Conservation (phyloP, 2,329 filamentous ascomycete species). For the Neofusicoccum parvum region DNA sequence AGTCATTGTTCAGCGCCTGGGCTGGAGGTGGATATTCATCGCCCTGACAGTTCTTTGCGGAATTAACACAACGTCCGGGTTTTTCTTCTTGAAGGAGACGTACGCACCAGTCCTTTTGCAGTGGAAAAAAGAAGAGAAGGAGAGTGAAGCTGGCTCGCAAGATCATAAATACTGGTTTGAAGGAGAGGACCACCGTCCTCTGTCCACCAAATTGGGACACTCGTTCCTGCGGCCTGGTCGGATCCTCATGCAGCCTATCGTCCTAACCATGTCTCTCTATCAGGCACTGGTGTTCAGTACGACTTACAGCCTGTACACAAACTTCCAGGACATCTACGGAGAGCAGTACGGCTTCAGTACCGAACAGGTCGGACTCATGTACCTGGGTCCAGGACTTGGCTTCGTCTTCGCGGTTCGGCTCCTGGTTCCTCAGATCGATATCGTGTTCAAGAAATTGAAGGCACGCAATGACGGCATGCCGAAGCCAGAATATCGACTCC, state of each 20-base stretch:
- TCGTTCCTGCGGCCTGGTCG: conserved; percentile 45
- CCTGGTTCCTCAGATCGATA: conserved; percentile 51
- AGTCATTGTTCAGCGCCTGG: conserved; percentile 47
- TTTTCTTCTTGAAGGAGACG: conserved; percentile 48
- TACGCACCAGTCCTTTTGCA: conserved; percentile 47
- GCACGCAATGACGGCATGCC: conserved; percentile 43
- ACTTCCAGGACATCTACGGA: conserved; percentile 50
- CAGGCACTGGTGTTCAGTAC: conserved; percentile 52
- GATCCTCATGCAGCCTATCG: conserved; percentile 50
- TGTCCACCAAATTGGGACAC: conserved; percentile 39
- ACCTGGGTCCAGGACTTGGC: conserved; percentile 48
- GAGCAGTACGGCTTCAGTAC: conserved; percentile 49
- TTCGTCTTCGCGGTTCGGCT: conserved; percentile 50
- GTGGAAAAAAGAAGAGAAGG: conserved; percentile 25
- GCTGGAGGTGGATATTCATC: conserved; percentile 55
- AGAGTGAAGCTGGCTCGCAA: conserved; percentile 40
- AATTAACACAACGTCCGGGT: conserved; percentile 46
- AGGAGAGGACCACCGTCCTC: conserved; percentile 45
- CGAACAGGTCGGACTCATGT: conserved; percentile 49
- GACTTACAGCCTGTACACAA: conserved; percentile 52
- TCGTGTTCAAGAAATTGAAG: conserved; percentile 49
- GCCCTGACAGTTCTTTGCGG: conserved; percentile 46
- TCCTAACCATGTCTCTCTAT: conserved; percentile 49
- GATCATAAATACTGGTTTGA: conserved; percentile 44
- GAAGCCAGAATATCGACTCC: conserved; percentile 48